Base-by-base conservation (phyloP, 495 filamentous ascomycete genomes). In the Annulohypoxylon maeteangense region DNA sequence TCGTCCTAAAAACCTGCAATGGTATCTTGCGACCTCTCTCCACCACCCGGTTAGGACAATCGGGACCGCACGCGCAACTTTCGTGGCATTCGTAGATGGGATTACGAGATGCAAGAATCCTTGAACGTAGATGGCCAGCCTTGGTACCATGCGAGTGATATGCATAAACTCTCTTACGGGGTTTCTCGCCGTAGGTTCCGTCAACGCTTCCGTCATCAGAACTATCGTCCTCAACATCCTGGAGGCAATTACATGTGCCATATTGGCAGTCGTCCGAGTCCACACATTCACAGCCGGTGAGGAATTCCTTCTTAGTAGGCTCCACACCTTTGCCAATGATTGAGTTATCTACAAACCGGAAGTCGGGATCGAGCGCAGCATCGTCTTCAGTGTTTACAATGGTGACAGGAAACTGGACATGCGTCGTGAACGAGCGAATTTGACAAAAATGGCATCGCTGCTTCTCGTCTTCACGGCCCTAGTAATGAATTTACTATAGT, bases 71-170 rank as follows among this genome's bases (percentile, higher is more conserved):
- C 18, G 77, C 81, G 76, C 95, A 99, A 16, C 81, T 84, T 0
- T 79, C 73, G 74, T 92, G 93, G 77, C 95, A 99, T 77, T 99
- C 95, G 74, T 91, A 93, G 47, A 98, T 95, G 11, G 88, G 84
- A n/a, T 85, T 70, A 3, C 85, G 81, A 36, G 81, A 84, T 20
- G 85, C 65, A 3, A 89, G 83, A 36, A 89, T 74, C 53, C 78
- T 78, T 47, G 69, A 74, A 34, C 83, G 78, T 57, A 88, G 74
- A 14, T 76, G 71, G 5, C 80, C 86, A 1, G 80, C 78, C 65
- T 78, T 82, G 1, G 45, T 54, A 22, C 84, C 85, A 16, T 74
- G 70, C 5, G 76, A 75, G 61, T 84, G 74, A 58, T 87, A 87
- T 0, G 84, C 83, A 44, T 84, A 81, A 8, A 72, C 74, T 68